A percentile compares a stretch with the other conserved stretches of the same genome.
These are phyloP conservation scores for Phytophthora vignae DNA, from an alignment of 352 stramenopile genomes.

Conservation along the genomic window DNA sequence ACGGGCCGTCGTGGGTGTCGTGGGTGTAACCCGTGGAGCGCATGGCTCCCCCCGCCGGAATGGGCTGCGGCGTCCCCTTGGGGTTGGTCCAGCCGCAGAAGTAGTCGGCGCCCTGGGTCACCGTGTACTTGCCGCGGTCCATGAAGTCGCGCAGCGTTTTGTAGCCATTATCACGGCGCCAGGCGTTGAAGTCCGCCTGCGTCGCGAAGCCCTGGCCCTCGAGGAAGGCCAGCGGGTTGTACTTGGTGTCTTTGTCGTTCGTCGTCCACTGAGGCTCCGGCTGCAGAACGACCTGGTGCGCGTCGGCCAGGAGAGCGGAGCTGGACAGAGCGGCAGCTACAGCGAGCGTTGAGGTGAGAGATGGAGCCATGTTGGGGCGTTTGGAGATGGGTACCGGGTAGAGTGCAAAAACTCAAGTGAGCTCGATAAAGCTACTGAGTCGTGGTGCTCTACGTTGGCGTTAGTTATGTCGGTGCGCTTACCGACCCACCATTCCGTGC, in stretches of 20 bases:
- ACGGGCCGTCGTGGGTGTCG: slow-evolving; percentile 6
- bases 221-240: slow-evolving; percentile 26
- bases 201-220: slow-evolving; percentile 47
- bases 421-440: neutral
- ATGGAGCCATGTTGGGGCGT: neutral
- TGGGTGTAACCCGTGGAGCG: slow-evolving; percentile 11
- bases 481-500: neutral
- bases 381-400: neutral
- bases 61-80: neutral
- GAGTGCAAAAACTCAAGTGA: slow-evolving; percentile 6
- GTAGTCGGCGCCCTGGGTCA: slow-evolving; percentile 25
- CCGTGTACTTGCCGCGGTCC: slow-evolving; percentile 39
- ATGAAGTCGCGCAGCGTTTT: slow-evolving; percentile 29
- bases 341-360: neutral
- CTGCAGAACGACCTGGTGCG: slow-evolving; percentile 42
- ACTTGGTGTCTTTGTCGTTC: slow-evolving; percentile 31
- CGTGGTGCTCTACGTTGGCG: neutral
- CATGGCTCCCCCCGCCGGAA: slow-evolving; percentile 1
- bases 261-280: slow-evolving; percentile 42
- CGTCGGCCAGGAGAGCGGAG: slow-evolving; percentile 9
- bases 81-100: slow-evolving; percentile 38
- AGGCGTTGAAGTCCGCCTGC: slow-evolving; percentile 37
- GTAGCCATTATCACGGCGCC: slow-evolving; percentile 34
- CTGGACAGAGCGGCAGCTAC: neutral
- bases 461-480: neutral